phyloP scores from a whole-genome alignment of 495 filamentous ascomycete species.

The Daldinia caldariorum region DNA sequence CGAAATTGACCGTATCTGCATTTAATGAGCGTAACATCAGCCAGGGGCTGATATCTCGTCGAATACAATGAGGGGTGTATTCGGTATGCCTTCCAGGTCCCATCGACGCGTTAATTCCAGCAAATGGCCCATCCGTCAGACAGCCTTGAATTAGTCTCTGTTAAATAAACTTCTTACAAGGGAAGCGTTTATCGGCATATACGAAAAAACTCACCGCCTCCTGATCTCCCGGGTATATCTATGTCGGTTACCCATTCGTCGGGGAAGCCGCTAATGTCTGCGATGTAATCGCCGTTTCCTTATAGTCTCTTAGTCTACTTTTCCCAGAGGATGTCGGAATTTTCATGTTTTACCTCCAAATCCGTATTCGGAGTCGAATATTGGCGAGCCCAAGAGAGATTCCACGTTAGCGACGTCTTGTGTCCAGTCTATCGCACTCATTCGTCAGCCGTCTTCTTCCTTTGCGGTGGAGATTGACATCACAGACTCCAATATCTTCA shows the following conservation, averaged over 20 bases:
- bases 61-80: constrained; percentile 51
- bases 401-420: constrained; percentile 47
- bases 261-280: constrained; percentile 37
- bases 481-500: constrained; percentile 54
- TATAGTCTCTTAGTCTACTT: constrained; percentile 48
- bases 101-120: constrained; percentile 45
- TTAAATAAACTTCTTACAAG: constrained; percentile 5
- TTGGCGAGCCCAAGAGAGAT: constrained; percentile 42
- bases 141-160: constrained; percentile 35
- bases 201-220: constrained; percentile 39
- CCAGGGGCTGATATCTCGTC: constrained; percentile 47
- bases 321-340: constrained; percentile 19
- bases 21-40: constrained; percentile 25
- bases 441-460: constrained; percentile 13
- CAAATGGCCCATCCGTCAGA: constrained; percentile 51
- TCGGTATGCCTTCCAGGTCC: constrained; percentile 46
- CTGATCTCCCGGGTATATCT: constrained; percentile 40
- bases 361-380: constrained; percentile 44
- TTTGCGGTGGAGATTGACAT: constrained; percentile 5
- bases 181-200: neutral
- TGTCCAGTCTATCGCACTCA: constrained; percentile 39
- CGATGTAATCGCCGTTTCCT: constrained; percentile 60
- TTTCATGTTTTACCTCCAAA: constrained; percentile 45
- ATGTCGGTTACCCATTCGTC: constrained; percentile 32
- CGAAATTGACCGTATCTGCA: constrained; percentile 10